phyloP scores from a whole-genome alignment of 768 basidiomycete species.

The Lanmaoa rubissima region DNA sequence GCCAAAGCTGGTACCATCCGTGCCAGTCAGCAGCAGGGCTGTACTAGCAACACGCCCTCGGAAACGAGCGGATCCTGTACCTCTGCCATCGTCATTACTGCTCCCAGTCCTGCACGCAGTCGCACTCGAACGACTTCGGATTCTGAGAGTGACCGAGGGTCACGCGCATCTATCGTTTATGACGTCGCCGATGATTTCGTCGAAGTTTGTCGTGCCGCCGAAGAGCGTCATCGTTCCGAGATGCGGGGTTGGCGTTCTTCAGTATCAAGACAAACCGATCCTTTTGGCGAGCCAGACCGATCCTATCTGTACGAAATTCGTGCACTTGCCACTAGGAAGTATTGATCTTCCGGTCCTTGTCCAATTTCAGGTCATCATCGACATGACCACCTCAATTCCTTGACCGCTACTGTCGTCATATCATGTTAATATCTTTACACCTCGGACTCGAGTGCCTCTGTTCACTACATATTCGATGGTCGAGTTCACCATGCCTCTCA shows the following conservation, averaged over 20 bases:
- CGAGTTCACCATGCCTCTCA: constrained; percentile 22
- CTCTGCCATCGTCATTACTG: constrained; percentile 36
- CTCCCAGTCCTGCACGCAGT: constrained; percentile 60
- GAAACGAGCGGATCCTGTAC: constrained; percentile 25
- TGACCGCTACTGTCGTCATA: constrained; percentile 4
- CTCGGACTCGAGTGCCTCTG: constrained; percentile 19
- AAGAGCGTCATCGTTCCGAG: constrained; percentile 79
- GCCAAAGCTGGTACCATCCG: constrained; percentile 79
- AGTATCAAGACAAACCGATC: constrained; percentile 19
- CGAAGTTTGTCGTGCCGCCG: constrained; percentile 69
- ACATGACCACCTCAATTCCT: constrained; percentile 1
- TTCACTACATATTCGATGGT: constrained; percentile 23
- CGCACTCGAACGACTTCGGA: constrained; percentile 70
- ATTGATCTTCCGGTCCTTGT: constrained; percentile 39
- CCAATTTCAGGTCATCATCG: not conserved
- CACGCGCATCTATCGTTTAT: constrained; percentile 73
- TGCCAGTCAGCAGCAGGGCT: constrained; percentile 48
- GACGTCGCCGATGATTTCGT: constrained; percentile 77
- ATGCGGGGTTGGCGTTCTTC: constrained; percentile 73
- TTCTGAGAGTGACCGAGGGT: constrained; percentile 70
- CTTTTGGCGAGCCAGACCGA: constrained; percentile 49
- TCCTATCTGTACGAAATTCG: constrained; percentile 78
- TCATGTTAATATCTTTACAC: constrained; percentile 17
- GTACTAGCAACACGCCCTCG: constrained; percentile 24
- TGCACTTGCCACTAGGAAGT: constrained; percentile 81